Evolutionary conservation across 2,329 filamentous ascomycete species (phyloP).

Genomic region (Hypocreales sp.): DNA sequence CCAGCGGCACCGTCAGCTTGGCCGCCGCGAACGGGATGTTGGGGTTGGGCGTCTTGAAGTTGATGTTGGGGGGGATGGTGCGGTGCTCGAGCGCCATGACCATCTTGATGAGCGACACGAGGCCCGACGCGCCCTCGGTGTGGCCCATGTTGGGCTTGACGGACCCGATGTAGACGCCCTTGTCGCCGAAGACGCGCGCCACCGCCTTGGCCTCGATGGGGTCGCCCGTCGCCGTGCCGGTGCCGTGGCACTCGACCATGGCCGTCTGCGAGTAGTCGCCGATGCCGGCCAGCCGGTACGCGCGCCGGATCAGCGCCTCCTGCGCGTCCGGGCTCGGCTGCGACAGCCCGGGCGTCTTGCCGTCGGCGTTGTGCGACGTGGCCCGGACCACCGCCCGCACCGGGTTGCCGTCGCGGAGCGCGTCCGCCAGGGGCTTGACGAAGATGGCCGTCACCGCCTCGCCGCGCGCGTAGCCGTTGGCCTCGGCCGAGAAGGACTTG

Average conservation of each 20-base stretch:
- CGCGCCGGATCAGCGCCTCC: conserved; percentile 11
- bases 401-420: conserved; percentile 21
- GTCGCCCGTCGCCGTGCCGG: conserved; percentile 23
- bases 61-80: conserved; percentile 10
- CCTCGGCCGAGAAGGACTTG: conserved; percentile 13
- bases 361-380: conserved; percentile 20
- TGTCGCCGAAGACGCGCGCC: conserved; percentile 9
- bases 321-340: conserved; percentile 18
- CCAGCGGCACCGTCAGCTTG: conserved; percentile 12
- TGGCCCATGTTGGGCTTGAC: conserved; percentile 17
- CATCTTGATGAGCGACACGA: conserved; percentile 12
- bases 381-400: conserved; percentile 10
- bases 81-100: conserved; percentile 11
- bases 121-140: conserved; percentile 11
- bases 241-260: conserved; percentile 10
- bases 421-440: conserved; percentile 24
- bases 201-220: conserved; percentile 20
- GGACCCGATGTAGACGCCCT: conserved; percentile 7
- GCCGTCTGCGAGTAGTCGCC: conserved; percentile 4
- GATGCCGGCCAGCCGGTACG: conserved; percentile 11
- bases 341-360: conserved; percentile 22
- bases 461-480: conserved; percentile 26
- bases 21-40: conserved; percentile 7
- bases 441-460: conserved; percentile 19
- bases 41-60: conserved; percentile 8